Evolutionary conservation across 2,329 filamentous ascomycete genomes (phyloP), one percentile per base, ranked within the genome.

Genomic region (Acarospora socialis): DNA sequence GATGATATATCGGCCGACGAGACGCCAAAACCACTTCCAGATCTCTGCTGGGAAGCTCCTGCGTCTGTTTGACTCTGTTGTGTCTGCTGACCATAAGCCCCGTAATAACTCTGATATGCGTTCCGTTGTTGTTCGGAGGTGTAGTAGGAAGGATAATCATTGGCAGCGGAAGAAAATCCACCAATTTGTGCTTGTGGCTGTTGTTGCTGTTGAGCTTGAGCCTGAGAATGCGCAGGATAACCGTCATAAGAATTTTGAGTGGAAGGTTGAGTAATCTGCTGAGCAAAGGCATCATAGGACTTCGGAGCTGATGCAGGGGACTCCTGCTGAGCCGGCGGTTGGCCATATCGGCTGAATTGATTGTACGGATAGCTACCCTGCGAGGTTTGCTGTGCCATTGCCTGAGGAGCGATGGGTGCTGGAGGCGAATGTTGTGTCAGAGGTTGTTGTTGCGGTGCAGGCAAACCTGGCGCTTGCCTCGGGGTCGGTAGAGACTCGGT

Each of bases 141-240:
- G 55, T 92, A 92, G 61, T 92, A 93, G 4, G 78, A 77, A 13
- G 80, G 78, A 56, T 82, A 92, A 43, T 92, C 83, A 53, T 66
- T 72, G 9, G 77, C 77, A 13, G 76, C 78, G 32, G 81, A 81
- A 46, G 75, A 81, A 56, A 79, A 79, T 19, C 69, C 69, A 29
- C 68, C 76, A 46, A 68, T 71, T 39, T 70, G 66, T 51, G 51
- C 60, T 51, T 64, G 65, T 38, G 63, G 63, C 49, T 73, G 71
- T 43, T 72, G 69, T 48, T 75, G 72, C 56, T 54, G 48, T 46
- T 82, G 78, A 47, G 70, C 74, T 37, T 77, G 77, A 37, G 64
- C 59, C 37, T 66, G 65, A 29, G 59, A 53, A 14, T 66, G 60
- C 32, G 61, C 49, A 22, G 56, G 54, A 42, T 64, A 41, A 9